These are phyloP conservation scores for Sarocladium kiliense DNA, from an alignment of 2,329 filamentous ascomycete genomes.

Conservation along the genomic window DNA sequence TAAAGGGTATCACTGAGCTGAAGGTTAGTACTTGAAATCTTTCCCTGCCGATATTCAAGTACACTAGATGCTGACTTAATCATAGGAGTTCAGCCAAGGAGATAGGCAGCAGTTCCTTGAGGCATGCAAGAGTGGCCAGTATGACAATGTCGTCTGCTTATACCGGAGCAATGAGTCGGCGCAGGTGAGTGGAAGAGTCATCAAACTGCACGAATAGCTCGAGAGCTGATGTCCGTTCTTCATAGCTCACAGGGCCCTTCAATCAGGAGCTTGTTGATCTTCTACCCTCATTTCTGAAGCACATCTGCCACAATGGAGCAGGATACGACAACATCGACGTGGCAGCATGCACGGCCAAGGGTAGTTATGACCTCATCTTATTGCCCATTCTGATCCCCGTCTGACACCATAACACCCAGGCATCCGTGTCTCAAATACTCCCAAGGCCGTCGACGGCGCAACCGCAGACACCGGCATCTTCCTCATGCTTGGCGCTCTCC, in stretches of 20 bases:
- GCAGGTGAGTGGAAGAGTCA: too few relatives aligned
- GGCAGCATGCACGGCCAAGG: conserved; percentile 46
- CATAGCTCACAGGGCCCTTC: conserved; percentile 56
- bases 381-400: too few relatives aligned
- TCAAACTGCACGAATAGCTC: too few relatives aligned
- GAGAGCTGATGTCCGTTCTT: too few relatives aligned
- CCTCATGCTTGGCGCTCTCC: conserved; percentile 62
- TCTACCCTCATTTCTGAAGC: conserved; percentile 34
- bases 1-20: not conserved
- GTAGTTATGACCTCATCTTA: conserved; percentile 20
- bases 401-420: too few relatives aligned
- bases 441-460: conserved; percentile 61
- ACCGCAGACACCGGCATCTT: conserved; percentile 69
- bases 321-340: conserved; percentile 71
- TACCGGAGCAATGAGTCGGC: not conserved
- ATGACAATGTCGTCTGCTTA: not conserved
- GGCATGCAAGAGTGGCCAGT: not conserved
- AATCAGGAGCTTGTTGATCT: conserved; percentile 55
- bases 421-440: conserved; percentile 63
- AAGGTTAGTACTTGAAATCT: not conserved
- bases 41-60: not conserved
- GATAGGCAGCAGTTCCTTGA: conserved; percentile 2
- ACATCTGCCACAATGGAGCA: conserved; percentile 34
- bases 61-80: not conserved
- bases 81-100: not conserved